Base-by-base conservation (phyloP, 2,329 filamentous ascomycete genomes). In the Phyllosticta paracitricarpa region DNA sequence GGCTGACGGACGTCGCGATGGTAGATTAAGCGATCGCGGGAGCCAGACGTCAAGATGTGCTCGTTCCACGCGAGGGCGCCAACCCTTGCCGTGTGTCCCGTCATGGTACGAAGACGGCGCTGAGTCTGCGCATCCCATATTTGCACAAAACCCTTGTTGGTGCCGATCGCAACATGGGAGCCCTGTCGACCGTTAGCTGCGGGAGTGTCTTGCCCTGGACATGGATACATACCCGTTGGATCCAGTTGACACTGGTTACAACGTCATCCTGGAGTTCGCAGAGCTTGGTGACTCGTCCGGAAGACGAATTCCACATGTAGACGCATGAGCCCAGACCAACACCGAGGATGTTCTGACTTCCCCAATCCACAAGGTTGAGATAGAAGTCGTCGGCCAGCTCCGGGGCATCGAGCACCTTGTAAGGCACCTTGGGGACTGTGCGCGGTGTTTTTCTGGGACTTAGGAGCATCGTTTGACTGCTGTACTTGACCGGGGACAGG, bases 321-420 rank as follows among this genome's bases (percentile, higher is more conserved):
- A 99, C 94, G 66, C 90, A 95, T 19, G 89, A 90, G 19, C 92
- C 92, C 26, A 99, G 78, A 0, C 94, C 94, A 53, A 99, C 94
- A 6, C 93, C 94, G 10, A 99, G 81, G 8, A 96, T 88, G 73
- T 97, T 96, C 67, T 89, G 91, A 68, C 90, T 95, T 53, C 94
- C 94, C 94, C 94, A 99, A 70, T 99, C 94, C 2, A 99, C 93
- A 26, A 99, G 79, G 69, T 99, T 99, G 40, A 99, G 81, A 69
- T 99, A 99, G 74, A 97, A 99, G 71, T 99, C 94, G 70, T 99
- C 94, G 28, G 93, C 92, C 54, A 99, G 78, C 71, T 97, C 94
- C 1, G 94, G 94, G 0, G 94, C 94, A 77, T 99, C 94, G 9
- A 99, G 81, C 1, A 99, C 94, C 75, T 99, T 99, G 76, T 95